Evolutionary conservation across 2,329 filamentous ascomycete genomes (phyloP), one percentile per base, ranked within the genome.

Genomic region (Neocatenulostroma microsporum): DNA sequence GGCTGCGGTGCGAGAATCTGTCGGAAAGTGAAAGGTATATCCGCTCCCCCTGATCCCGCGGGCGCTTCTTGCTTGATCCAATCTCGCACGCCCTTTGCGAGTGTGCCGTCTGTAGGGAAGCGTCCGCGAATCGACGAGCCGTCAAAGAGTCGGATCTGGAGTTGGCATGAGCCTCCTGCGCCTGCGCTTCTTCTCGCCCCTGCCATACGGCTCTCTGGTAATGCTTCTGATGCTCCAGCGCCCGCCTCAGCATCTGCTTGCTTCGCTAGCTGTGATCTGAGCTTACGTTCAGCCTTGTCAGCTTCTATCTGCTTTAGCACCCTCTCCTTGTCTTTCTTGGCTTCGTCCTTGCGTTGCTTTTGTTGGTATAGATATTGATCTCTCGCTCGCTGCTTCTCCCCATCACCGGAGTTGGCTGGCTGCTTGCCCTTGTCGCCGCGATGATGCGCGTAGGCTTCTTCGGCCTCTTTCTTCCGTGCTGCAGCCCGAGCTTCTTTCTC

Each of bases 91-190:
- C 84, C 74, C 5, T 60, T 66, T 5, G 67, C 61, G 3, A 95
- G 69, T 0, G 73, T 82, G 15, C 9, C 23, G 34, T 78, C 75
- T 17, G 50, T 47, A 11, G 53, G 47, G 58, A 95, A 94, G 13
- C 74, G 77, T 3, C 71, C 73, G 26, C 86, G 78, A 13, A 95
- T 74, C 2, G 79, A 87, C 9, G 79, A 80, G 8, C 89, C 89
- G 54, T 95, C 86, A 39, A 93, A 83, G 0, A 94, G 68, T 6
- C 88, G 76, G 13, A 94, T 75, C 51, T 91, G 85, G 1, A 95
- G 65, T 13, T 44, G 41, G 36, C 57, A 60, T 28, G 41, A 47
- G 5, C 49, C 47, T 18, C 44, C 45, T 2, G 45, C 40, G 27
- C 46, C 50, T 9, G 27, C 25, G 13, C 18, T 32, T 17, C 30